A percentile compares a stretch with the other conserved stretches of the same genome.
Evolutionary conservation across 2,329 filamentous ascomycete genomes (phyloP).

Genomic region (Aotearoamyces nothofagi): DNA sequence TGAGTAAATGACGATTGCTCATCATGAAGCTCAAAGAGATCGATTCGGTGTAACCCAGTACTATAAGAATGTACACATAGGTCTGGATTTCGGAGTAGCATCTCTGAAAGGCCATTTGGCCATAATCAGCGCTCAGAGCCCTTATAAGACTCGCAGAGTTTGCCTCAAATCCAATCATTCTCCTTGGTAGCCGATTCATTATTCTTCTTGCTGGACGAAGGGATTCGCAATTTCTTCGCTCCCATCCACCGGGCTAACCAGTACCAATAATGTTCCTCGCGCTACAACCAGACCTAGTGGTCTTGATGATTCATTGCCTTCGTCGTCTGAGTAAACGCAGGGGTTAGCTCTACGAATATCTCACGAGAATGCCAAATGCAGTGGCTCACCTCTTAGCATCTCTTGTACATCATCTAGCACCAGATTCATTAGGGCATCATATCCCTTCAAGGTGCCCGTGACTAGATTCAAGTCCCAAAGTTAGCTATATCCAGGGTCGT

Average conservation of each 20-base stretch:
- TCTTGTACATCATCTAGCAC: conserved; percentile 92
- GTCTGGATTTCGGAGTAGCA: too few relatives aligned
- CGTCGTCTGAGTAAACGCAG: conserved; percentile 52
- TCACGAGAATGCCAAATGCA: conserved; percentile 1
- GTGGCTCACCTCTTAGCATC: conserved; percentile 58
- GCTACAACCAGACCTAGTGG: conserved; percentile 66
- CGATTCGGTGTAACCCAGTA: too few relatives aligned
- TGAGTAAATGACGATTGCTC: too few relatives aligned
- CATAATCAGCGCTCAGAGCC: too few relatives aligned
- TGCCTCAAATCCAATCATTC: too few relatives aligned
- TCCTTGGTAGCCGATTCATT: too few relatives aligned
- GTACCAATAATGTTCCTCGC: conserved; percentile 79
- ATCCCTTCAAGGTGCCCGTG: conserved; percentile 80
- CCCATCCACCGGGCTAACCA: conserved; percentile 85
- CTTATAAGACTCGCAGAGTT: too few relatives aligned
- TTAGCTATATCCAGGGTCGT: too few relatives aligned
- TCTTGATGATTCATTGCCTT: conserved; percentile 66
- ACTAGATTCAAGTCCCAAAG: conserved; percentile 35
- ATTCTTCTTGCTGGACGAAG: conserved; percentile 61
- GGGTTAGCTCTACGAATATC: conserved; percentile 2
- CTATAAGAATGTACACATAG: too few relatives aligned
- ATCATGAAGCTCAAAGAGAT: too few relatives aligned
- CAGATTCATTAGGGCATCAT: conserved; percentile 95
- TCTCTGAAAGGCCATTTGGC: too few relatives aligned
- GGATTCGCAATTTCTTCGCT: conserved; percentile 95